phyloP scores from a whole-genome alignment of 148 eudicot species.

The Dysphania ambrosioides region DNA sequence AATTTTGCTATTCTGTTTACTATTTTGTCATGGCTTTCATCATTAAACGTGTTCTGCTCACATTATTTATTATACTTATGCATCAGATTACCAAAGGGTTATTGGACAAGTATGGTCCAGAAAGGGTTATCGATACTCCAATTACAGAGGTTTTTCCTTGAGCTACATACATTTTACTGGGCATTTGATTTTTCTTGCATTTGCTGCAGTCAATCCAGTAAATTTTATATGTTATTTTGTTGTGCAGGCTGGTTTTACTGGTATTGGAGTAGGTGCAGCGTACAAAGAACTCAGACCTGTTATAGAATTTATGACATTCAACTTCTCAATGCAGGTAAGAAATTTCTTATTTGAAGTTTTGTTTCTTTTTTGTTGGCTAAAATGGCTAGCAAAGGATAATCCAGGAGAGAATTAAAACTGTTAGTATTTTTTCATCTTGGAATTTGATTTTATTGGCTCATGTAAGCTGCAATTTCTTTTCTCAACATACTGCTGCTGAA shows the following conservation, averaged over 20 bases:
- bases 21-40: conserved; percentile 2
- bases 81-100: conserved; percentile 63
- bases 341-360: conserved; percentile 3
- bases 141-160: conserved; percentile 53
- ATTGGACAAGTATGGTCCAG: conserved; percentile 64
- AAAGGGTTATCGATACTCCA: conserved; percentile 66
- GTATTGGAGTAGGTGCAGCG: conserved; percentile 99
- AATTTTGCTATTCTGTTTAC: background rate
- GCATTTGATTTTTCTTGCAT: too few species aligned
- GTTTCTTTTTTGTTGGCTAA: background rate
- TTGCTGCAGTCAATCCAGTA: background rate
- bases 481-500: too few species aligned
- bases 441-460: background rate
- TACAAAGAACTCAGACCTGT: conserved; percentile 82
- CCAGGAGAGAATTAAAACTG: background rate
- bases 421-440: background rate
- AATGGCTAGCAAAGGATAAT: background rate
- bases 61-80: conserved; percentile 3
- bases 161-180: background rate
- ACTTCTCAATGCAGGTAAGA: conserved; percentile 98
- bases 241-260: conserved; percentile 92
- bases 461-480: background rate
- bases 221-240: conserved; percentile 9
- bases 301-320: conserved; percentile 95
- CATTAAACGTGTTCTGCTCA: background rate